Base-by-base conservation (phyloP, 805 yeast genomes). In the Isabelozyma pseudorhagii region DNA sequence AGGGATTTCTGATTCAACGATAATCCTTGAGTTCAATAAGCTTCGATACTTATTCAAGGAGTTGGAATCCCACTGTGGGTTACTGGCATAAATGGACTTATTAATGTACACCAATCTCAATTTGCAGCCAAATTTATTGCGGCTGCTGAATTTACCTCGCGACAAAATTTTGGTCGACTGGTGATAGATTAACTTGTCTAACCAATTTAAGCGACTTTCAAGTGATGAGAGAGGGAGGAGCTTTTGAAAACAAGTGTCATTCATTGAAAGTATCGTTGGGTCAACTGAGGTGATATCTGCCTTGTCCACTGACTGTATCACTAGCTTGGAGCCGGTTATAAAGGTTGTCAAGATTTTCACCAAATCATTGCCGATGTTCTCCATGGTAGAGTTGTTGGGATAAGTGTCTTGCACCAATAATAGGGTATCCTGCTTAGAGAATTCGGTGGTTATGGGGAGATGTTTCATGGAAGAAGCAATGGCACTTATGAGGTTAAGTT, bases 401-500 rank as follows among this genome's bases (percentile, higher is more conserved):
- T 21, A 43, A 11, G 15, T 13, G 36, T 54, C 56, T 42, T 60
- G 63, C 8, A 66, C 58, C 17, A 61, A 58, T 14, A 56, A 57
- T 6, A 62, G 47, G 11, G 38, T 59, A 55, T 60, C 77, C 47
- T 29, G 65, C 14, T 28, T 63, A 42, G 8, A 63, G 51, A 50
- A 68, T 54, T 25, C 76, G 66, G 48, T 75, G 67, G 50, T 65
- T 54, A 48, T 69, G 1, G 82, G 75, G 61, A 80, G 66, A 39
- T 74, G 76, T 55, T 77, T 81, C 42, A 79, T 53, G 18, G 78
- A 68, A 1, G 86, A 72, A 2, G 87, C 81, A 34, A 78, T 65
- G 6, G 82, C 72, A 53, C 84, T 77, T 4, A 81, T 77, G 40
- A 82, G 61, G 53, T 80, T 79, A 50, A 76, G 67, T 49, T 82